Conservation (phyloP, 768 basidiomycete species). For the Hericium rajendrae region DNA sequence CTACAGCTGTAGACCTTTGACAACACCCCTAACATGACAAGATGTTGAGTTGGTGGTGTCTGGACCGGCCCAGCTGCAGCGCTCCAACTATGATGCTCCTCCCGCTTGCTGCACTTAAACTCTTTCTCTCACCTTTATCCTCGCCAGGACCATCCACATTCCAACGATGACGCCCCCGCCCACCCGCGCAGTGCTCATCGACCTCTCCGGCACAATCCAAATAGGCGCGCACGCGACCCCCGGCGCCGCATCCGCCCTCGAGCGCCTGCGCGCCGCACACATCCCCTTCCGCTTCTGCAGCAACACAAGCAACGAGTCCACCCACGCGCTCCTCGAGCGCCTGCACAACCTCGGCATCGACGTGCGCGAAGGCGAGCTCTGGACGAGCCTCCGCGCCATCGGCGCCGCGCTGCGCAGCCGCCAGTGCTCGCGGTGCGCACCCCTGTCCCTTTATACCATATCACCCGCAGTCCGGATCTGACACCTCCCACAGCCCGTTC, state of each 20-base stretch:
- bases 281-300: conserved; percentile 50
- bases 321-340: conserved; percentile 29
- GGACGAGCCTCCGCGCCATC: conserved; percentile 52
- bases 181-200: conserved; percentile 48
- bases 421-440: too few species aligned
- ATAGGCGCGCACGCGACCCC: conserved; percentile 40
- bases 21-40: too few species aligned
- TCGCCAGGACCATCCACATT: conserved; percentile 58
- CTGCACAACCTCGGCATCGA: conserved; percentile 43
- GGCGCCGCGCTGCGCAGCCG: too few species aligned
- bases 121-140: conserved; percentile 48
- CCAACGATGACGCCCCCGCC: conserved; percentile 29
- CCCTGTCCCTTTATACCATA: conserved; percentile 22
- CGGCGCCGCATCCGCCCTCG: conserved; percentile 36
- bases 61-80: too few species aligned
- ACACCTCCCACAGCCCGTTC: conserved; percentile 13
- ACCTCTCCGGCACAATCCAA: conserved; percentile 61
- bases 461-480: too few species aligned
- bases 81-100: too few species aligned
- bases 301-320: conserved; percentile 61
- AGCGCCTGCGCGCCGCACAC: conserved; percentile 18
- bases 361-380: conserved; percentile 35
- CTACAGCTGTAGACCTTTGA: too few species aligned
- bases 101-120: conserved; percentile 29
- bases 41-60: too few species aligned